Evolutionary conservation across 805 yeast genomes (phyloP).

Genomic region (Candida caryicola): DNA sequence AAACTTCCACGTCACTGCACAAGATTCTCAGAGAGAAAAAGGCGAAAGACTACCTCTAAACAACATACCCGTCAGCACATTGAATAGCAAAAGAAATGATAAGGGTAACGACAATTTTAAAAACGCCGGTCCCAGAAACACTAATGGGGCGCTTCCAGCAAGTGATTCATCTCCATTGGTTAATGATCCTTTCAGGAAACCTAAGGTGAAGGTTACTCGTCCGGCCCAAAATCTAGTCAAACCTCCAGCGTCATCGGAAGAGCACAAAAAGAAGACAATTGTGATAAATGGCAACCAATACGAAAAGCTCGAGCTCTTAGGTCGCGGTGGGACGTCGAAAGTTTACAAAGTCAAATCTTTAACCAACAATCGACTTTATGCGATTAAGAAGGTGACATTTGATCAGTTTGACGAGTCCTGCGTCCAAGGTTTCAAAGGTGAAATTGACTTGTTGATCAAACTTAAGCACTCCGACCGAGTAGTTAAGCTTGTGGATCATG

Average conservation of each 20-base stretch:
- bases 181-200: constrained; percentile 32
- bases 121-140: too few species aligned
- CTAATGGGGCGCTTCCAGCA: too few species aligned
- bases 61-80: constrained; percentile 13
- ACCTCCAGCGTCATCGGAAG: constrained; percentile 12
- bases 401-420: constrained; percentile 79
- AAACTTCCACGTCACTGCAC: neutral
- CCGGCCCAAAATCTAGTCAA: constrained; percentile 3
- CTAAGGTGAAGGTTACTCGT: constrained; percentile 13
- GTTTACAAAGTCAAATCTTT: constrained; percentile 72
- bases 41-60: constrained; percentile 17
- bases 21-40: neutral
- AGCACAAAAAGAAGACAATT: constrained; percentile 26
- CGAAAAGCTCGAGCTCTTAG: constrained; percentile 73
- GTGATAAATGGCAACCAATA: constrained; percentile 57
- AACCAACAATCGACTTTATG: constrained; percentile 58
- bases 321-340: constrained; percentile 90
- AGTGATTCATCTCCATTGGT: neutral
- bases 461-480: constrained; percentile 64
- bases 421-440: constrained; percentile 81
- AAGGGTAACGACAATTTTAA: neutral
- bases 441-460: constrained; percentile 68
- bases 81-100: constrained; percentile 9
- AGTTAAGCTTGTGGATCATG: constrained; percentile 72
- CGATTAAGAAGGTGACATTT: constrained; percentile 76